Base-by-base conservation (phyloP, 208 protist genomes). In the Trypanosoma melophagium region DNA sequence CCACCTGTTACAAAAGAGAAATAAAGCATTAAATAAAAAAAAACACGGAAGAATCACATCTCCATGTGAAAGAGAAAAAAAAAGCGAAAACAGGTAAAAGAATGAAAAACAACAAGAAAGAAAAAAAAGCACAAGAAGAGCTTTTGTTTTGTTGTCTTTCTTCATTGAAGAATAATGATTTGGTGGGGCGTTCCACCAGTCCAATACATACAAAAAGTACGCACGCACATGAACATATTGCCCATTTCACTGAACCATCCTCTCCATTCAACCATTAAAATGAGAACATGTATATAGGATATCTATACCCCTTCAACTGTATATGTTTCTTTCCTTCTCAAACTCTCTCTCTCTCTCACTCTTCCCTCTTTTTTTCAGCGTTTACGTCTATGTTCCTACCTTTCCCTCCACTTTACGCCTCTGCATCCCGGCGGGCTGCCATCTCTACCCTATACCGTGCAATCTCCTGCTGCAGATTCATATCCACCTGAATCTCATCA, bases 401-500 rank as follows among this genome's bases (percentile, higher is more conserved):
- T 41, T 72, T 28, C 57, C 59, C 35, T 16, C 50, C 38, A 17
- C 54, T 66, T 59, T 24, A 28, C 28, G 21, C 42, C 8, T 47
- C 42, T 19, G 41, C 24, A 5, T 52, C 52, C 10, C 17, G 38
- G 13, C 54, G 56, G 0, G 85, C 80, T 10, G 90, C 90, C 55
- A 72, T 77, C 54, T 75, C 68, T 38, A 93, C 81, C 17, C 80
- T 60, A 65, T 94, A 96, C 19, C 81, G 80, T 13, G 84, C 84
- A 66, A 96, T 96, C 68, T 92, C 83, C 79, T 92, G 86, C 70
- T 93, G 90, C 38, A 96, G 72, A 17, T 62, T 64, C 24, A 76
- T 77, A 55, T 96, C 79, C 7, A 94, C 83, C 38, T 85, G 77
- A 19, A 94, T 47, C 14, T 91, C 84, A 9, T 89, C 83, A 14